Conservation (phyloP, 2,329 filamentous ascomycete species). For the Epichloe coenophiala region DNA sequence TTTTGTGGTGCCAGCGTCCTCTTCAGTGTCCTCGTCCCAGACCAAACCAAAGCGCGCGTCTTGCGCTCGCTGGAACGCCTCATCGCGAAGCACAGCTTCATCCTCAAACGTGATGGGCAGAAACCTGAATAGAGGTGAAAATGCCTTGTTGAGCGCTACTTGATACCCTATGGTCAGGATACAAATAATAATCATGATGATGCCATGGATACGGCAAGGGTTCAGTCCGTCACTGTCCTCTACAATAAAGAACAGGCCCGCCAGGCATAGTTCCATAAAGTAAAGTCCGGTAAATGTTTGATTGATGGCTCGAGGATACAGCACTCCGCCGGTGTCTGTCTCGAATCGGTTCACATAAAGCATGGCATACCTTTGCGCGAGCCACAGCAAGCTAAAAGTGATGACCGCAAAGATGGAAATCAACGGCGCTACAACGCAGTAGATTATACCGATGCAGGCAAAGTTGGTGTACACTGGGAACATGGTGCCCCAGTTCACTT, state of each 20-base stretch:
- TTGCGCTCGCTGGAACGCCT: constrained; percentile 73
- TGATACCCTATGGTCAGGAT: constrained; percentile 67
- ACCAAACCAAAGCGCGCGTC: constrained; percentile 52
- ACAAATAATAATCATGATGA: constrained; percentile 68
- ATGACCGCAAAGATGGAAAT: constrained; percentile 89
- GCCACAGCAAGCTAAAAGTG: constrained; percentile 83
- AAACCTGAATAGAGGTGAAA: constrained; percentile 74
- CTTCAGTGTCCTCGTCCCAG: constrained; percentile 31
- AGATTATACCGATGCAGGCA: constrained; percentile 81
- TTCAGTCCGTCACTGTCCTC: constrained; percentile 37
- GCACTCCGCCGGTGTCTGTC: constrained; percentile 79
- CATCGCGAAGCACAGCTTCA: constrained; percentile 80
- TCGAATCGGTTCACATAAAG: constrained; percentile 86
- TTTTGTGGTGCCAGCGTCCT: constrained; percentile 21
- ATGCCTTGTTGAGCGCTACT: constrained; percentile 65
- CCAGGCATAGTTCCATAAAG: constrained; percentile 81
- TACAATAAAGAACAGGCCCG: constrained; percentile 79
- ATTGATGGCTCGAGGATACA: constrained; percentile 88
- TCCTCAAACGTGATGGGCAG: constrained; percentile 92
- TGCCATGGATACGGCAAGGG: constrained; percentile 61
- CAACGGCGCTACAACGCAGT: constrained; percentile 76
- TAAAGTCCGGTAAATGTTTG: constrained; percentile 93
- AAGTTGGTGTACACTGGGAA: constrained; percentile 97
- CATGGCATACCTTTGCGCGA: constrained; percentile 93
- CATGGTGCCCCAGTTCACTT: constrained; percentile 80